A percentile compares a stretch with the other conserved stretches of the same genome.
phyloP scores from a whole-genome alignment of 1,284 basidiomycete species.

The Schizophyllum amplum region DNA sequence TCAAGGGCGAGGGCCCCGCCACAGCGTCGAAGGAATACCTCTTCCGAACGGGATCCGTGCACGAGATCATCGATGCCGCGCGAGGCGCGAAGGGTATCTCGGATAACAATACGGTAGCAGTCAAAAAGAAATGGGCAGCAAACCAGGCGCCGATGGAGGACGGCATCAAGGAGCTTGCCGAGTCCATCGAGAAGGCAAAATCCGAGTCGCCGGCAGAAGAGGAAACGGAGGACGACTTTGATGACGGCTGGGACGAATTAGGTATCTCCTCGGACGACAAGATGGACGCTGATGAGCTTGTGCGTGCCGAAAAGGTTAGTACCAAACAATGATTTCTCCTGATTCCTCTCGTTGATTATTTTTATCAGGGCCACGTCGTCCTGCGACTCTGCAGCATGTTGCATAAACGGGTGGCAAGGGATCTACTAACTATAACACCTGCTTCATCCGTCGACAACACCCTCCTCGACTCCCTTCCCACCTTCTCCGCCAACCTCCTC shows the following conservation, averaged over 20 bases:
- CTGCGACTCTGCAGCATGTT: constrained; percentile 53
- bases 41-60: constrained; percentile 52
- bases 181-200: constrained; percentile 39
- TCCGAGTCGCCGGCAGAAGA: constrained; percentile 15
- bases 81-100: constrained; percentile 40
- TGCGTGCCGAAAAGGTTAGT: constrained; percentile 43
- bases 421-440: constrained; percentile 28
- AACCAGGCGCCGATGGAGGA: constrained; percentile 56
- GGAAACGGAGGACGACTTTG: constrained; percentile 26
- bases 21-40: constrained; percentile 41
- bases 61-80: constrained; percentile 53
- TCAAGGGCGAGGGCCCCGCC: constrained; percentile 17
- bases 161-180: constrained; percentile 47
- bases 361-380: constrained; percentile 42
- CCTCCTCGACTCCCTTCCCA: constrained; percentile 42
- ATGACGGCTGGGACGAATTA: constrained; percentile 63
- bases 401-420: constrained; percentile 53
- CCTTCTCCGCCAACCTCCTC: constrained; percentile 42
- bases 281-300: constrained; percentile 35
- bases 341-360: constrained; percentile 1
- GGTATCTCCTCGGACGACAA: constrained; percentile 35
- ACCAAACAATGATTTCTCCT: too few relatives aligned
- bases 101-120: constrained; percentile 49
- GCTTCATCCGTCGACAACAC: constrained; percentile 15
- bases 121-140: constrained; percentile 45